These are phyloP conservation scores for Silene noctiflora DNA, from an alignment of 179 eudicot species.

Conservation along the genomic window DNA sequence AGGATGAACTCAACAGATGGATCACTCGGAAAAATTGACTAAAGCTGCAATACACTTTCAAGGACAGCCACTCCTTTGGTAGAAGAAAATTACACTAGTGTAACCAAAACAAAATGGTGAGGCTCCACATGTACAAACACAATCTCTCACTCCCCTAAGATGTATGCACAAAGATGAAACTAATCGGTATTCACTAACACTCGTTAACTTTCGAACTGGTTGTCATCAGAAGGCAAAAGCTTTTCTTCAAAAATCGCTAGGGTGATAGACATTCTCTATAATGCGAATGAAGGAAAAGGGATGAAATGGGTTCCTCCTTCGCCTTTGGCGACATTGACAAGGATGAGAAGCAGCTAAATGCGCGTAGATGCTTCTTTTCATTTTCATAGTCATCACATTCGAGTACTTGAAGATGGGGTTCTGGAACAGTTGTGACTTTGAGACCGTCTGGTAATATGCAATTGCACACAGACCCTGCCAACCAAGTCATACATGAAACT, in stretches of 20 bases:
- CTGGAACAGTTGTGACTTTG: constrained; percentile 49
- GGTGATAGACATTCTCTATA: constrained; percentile 35
- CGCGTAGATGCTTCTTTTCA: constrained; percentile 35
- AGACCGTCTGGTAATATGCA: constrained; percentile 77
- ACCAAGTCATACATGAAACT: not conserved
- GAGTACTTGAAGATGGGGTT: constrained; percentile 21
- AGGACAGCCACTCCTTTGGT: constrained; percentile 26
- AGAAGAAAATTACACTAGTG: constrained; percentile 19
- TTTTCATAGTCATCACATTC: constrained; percentile 24
- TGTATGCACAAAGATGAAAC: constrained; percentile 32
- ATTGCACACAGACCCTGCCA: constrained; percentile 70
- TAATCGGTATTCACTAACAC: constrained; percentile 21
- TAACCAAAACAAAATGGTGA: constrained; percentile 32
- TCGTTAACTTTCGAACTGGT: constrained; percentile 19
- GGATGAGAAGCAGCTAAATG: constrained; percentile 40
- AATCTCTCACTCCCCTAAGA: constrained; percentile 16
- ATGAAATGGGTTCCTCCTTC: constrained; percentile 34
- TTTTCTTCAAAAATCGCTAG: constrained; percentile 27
- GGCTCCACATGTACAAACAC: constrained; percentile 32
- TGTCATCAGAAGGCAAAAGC: not conserved
- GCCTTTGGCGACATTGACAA: constrained; percentile 29
- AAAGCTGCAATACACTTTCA: constrained; percentile 22
- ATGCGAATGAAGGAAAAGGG: constrained; percentile 37
- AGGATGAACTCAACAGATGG: constrained; percentile 13
- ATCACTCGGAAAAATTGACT: constrained; percentile 8